Percentiles rank a stretch among this genome's conserved stretches.
Conservation (phyloP, 495 filamentous ascomycete species). For the Aspergillus homomorphus region DNA sequence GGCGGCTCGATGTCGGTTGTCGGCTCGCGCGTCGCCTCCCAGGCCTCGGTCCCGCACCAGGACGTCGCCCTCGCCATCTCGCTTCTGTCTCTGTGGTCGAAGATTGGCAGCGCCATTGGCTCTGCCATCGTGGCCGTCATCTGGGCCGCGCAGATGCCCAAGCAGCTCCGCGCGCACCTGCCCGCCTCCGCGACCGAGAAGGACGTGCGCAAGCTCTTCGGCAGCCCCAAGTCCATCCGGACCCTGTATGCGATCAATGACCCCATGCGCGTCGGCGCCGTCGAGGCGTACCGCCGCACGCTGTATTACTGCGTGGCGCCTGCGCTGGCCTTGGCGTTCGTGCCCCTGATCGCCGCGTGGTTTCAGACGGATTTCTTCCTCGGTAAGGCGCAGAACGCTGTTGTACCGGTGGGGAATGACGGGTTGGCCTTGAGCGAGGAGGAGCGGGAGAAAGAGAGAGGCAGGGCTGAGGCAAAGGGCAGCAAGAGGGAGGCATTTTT, state of each 20-base stretch:
- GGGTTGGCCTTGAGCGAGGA: constrained; percentile 6
- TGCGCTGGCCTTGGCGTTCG: constrained; percentile 7
- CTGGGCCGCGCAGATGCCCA: constrained; percentile 13
- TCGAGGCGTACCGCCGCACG: constrained; percentile 12
- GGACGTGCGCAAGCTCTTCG: constrained; percentile 10
- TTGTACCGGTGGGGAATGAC: constrained; percentile 16
- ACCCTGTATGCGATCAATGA: constrained; percentile 7
- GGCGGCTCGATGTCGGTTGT: constrained; percentile 18
- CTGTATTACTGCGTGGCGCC: constrained; percentile 12
- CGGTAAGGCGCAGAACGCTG: constrained; percentile 19
- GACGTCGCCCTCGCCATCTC: constrained; percentile 18
- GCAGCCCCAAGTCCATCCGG: constrained; percentile 6
- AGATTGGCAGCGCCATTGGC: constrained; percentile 13
- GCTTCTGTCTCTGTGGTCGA: neutral
- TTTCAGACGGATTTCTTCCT: constrained; percentile 19
- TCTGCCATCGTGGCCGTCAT: constrained; percentile 13
- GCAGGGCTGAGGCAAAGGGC: too few species aligned
- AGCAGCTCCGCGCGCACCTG: constrained; percentile 8
- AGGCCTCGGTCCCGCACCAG: constrained; percentile 18
- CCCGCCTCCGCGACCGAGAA: constrained; percentile 1
- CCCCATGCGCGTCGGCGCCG: constrained; percentile 11
- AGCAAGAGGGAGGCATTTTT: neutral
- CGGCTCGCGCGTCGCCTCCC: constrained; percentile 15
- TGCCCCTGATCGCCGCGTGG: constrained; percentile 12
- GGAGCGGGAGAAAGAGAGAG: neutral